Percentiles rank a stretch among this genome's conserved stretches.
Conservation (phyloP, 352 stramenopile genomes). For the Salisapilia sapeloensis region DNA sequence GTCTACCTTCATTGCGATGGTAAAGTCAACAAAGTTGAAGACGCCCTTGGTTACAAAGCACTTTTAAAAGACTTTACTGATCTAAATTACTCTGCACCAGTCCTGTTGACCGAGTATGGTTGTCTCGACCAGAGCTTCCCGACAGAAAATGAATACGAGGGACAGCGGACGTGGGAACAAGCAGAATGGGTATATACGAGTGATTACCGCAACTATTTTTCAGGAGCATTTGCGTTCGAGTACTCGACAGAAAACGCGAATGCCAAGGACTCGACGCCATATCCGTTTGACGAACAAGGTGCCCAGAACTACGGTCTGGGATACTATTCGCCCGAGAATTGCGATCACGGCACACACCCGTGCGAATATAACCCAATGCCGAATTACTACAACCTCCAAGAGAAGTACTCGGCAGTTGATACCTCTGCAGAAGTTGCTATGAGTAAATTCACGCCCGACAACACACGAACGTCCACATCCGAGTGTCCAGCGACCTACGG, state of each 20-base stretch:
- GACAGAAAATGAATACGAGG: conserved; percentile 12
- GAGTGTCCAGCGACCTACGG: conserved; percentile 6
- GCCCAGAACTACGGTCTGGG: conserved; percentile 22
- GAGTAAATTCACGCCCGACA: conserved; percentile 2
- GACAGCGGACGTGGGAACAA: conserved; percentile 5
- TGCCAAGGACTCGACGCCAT: conserved; percentile 8
- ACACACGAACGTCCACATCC: conserved; percentile 9
- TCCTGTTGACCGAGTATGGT: conserved; percentile 21
- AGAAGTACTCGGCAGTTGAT: conserved; percentile 1
- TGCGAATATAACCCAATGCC: conserved; percentile 17
- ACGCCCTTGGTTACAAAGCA: conserved; percentile 7
- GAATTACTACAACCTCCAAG: conserved; percentile 12
- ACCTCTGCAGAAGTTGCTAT: conserved; percentile 1
- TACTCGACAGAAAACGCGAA: conserved; percentile 17
- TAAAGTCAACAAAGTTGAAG: neutral
- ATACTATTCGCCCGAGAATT: conserved; percentile 17
- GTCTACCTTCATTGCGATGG: conserved; percentile 17
- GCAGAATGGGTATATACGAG: conserved; percentile 4
- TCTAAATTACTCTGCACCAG: conserved; percentile 11
- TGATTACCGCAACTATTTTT: conserved; percentile 4
- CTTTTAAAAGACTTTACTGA: conserved; percentile 7
- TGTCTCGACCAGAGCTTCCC: conserved; percentile 14
- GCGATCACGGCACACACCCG: conserved; percentile 8
- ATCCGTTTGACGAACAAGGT: conserved; percentile 14
- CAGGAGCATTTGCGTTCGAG: conserved; percentile 13